phyloP scores from a whole-genome alignment of 2,329 filamentous ascomycete genomes.

The Thielaviopsis ethacetica region DNA sequence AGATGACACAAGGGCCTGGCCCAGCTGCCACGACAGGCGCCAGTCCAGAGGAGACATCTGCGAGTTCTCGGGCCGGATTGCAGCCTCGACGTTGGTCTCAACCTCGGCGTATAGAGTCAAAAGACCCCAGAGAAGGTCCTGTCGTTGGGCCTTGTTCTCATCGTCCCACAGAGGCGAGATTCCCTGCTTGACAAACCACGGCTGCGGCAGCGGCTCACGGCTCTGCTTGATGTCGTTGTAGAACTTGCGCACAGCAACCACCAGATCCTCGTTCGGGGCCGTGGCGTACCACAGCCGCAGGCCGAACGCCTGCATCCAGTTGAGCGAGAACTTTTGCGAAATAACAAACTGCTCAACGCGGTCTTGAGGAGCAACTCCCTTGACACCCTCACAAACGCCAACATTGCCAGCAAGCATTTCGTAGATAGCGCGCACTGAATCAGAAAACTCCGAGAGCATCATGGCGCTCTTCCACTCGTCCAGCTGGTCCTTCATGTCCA shows the following conservation, averaged over 20 bases:
- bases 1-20: constrained; percentile 43
- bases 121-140: constrained; percentile 77
- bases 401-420: constrained; percentile 79
- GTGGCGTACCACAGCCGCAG: constrained; percentile 81
- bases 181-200: constrained; percentile 50
- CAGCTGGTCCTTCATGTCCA: constrained; percentile 65
- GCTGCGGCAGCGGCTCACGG: constrained; percentile 54
- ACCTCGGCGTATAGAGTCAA: constrained; percentile 61
- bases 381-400: constrained; percentile 66
- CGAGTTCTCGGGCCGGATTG: constrained; percentile 61
- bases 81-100: constrained; percentile 43
- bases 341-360: constrained; percentile 66
- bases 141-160: constrained; percentile 36
- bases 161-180: constrained; percentile 45
- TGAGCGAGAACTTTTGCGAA: constrained; percentile 65
- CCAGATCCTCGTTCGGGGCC: constrained; percentile 49
- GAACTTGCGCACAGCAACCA: constrained; percentile 57
- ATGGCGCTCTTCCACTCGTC: constrained; percentile 71
- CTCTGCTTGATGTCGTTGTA: constrained; percentile 55
- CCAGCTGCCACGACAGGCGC: constrained; percentile 72
- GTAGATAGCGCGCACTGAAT: constrained; percentile 73
- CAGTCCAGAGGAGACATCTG: constrained; percentile 60
- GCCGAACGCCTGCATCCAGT: constrained; percentile 89
- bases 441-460: constrained; percentile 72
- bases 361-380: constrained; percentile 59